A percentile compares a stretch with the other conserved stretches of the same genome.
Conservation (phyloP, 306 rosid genomes). For the Cucurbita pepo region DNA sequence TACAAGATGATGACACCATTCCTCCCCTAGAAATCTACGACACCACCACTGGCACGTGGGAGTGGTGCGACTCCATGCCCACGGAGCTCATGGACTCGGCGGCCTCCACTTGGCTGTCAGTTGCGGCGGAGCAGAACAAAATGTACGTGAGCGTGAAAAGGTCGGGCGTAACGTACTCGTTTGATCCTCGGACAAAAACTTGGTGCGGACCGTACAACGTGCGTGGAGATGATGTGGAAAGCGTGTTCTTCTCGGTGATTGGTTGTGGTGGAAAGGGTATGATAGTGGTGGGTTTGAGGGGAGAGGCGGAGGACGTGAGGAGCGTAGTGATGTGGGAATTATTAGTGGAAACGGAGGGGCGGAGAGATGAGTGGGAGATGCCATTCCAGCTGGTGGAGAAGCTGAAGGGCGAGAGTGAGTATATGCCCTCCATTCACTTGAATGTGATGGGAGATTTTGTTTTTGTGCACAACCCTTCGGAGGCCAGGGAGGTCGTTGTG, state of each 20-base stretch:
- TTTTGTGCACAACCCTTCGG: slow-evolving; percentile 23
- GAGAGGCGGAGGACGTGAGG: neutral
- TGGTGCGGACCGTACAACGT: neutral
- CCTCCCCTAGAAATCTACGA: neutral
- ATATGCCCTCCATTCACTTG: slow-evolving; percentile 24
- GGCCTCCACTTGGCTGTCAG: neutral
- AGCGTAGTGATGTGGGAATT: neutral
- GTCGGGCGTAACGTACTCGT: neutral
- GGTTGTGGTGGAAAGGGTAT: neutral
- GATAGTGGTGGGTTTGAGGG: neutral
- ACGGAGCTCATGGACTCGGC: neutral
- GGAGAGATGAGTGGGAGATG: neutral
- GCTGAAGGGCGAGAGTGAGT: slow-evolving; percentile 15
- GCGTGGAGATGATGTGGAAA: neutral
- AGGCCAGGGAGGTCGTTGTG: slow-evolving; percentile 22
- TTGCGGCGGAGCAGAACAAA: neutral
- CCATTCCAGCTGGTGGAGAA: slow-evolving; percentile 27
- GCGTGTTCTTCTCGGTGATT: neutral
- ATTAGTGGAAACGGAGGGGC: neutral
- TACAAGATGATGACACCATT: neutral
- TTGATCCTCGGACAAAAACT: neutral
- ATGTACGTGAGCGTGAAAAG: neutral
- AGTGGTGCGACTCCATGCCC: neutral
- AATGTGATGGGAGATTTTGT: slow-evolving; percentile 27
- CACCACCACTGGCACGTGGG: neutral